Conservation (phyloP, 306 rosid genomes). For the Geum urbanum region DNA sequence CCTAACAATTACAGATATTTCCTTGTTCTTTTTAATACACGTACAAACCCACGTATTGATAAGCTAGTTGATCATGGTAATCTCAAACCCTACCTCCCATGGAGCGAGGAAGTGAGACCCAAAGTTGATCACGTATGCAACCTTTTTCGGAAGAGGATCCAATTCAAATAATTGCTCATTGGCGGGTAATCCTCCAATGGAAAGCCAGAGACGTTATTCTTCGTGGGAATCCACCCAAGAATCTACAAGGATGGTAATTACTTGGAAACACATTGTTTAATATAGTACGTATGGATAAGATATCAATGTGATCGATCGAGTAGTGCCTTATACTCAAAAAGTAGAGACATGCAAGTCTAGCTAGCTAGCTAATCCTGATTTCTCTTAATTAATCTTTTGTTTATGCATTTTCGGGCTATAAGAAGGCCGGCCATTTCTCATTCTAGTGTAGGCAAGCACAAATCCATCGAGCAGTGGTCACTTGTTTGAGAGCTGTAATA, state of each 20-base stretch:
- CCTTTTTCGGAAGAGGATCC: neutral
- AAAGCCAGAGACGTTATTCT: neutral
- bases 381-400: neutral
- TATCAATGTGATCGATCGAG: neutral
- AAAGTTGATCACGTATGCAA: slow-evolving; percentile 10
- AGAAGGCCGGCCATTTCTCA: neutral
- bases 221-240: slow-evolving; percentile 13
- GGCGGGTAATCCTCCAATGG: neutral
- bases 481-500: neutral
- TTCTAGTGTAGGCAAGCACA: slow-evolving; percentile 4
- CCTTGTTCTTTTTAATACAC: too few relatives aligned
- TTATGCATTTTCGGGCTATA: slow-evolving; percentile 12
- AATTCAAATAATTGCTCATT: slow-evolving; percentile 1
- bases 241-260: neutral
- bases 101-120: slow-evolving; percentile 6
- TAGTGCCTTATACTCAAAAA: slow-evolving; percentile 5
- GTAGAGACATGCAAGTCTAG: neutral
- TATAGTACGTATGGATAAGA: slow-evolving; percentile 1
- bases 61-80: neutral
- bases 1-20: neutral
- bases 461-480: neutral
- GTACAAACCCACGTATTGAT: neutral
- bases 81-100: slow-evolving; percentile 1
- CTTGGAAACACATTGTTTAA: slow-evolving; percentile 5
- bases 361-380: neutral